These are phyloP conservation scores for Kwoniella shandongensis DNA, from an alignment of 768 basidiomycete species.

Conservation along the genomic window DNA sequence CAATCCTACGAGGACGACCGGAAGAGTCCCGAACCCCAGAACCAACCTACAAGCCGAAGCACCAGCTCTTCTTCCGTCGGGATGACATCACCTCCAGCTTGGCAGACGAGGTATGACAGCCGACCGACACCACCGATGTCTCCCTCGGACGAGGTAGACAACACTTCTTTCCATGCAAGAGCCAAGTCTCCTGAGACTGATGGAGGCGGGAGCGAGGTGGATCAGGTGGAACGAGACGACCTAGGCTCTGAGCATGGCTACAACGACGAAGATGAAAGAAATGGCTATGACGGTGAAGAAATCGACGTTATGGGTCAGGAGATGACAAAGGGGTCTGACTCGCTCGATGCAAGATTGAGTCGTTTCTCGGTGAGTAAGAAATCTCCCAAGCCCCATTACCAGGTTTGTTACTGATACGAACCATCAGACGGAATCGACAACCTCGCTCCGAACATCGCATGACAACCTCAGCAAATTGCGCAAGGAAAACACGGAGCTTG, in stretches of 20 bases:
- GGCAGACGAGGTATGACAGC: constrained; percentile 12
- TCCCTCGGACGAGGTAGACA: constrained; percentile 27
- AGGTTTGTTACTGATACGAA: too few relatives aligned
- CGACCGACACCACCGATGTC: constrained; percentile 35
- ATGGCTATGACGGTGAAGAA: constrained; percentile 30
- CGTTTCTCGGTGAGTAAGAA: constrained; percentile 34
- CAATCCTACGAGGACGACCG: constrained; percentile 20
- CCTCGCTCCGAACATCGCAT: constrained; percentile 66
- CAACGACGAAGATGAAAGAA: not conserved
- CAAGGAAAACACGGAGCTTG: constrained; percentile 71
- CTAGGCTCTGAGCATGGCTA: constrained; percentile 6
- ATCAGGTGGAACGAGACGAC: constrained; percentile 14
- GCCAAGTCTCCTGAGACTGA: constrained; percentile 37
- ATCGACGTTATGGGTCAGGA: constrained; percentile 25
- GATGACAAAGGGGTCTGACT: constrained; percentile 7
- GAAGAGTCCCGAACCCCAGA: constrained; percentile 12
- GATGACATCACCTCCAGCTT: constrained; percentile 11
- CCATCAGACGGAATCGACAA: constrained; percentile 58
- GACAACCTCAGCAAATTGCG: constrained; percentile 73
- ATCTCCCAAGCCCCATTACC: too few relatives aligned
- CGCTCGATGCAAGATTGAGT: constrained; percentile 33
- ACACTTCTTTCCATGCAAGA: constrained; percentile 36
- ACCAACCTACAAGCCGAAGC: constrained; percentile 3
- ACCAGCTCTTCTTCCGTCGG: constrained; percentile 11
- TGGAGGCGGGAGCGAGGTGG: constrained; percentile 25